phyloP scores from a whole-genome alignment of 495 filamentous ascomycete species.

The Penicillium pancosmium region DNA sequence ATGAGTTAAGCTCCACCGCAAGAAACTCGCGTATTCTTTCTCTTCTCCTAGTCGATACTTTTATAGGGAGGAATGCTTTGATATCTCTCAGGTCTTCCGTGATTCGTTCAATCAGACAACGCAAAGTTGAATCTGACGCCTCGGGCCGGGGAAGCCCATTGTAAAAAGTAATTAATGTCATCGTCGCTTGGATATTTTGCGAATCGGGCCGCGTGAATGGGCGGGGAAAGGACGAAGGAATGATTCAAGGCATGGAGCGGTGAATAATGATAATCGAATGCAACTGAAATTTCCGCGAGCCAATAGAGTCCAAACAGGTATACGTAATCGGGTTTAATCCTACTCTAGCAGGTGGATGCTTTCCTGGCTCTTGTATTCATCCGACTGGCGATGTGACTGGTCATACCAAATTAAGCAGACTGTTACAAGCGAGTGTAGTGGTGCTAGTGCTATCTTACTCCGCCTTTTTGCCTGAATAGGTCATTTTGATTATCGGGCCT shows the following conservation, averaged over 20 bases:
- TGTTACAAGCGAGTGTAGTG: background rate
- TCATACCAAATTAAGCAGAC: background rate
- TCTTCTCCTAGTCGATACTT: slow-evolving; percentile 13
- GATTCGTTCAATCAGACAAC: slow-evolving; percentile 19
- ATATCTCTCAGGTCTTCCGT: slow-evolving; percentile 21
- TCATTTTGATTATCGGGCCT: slow-evolving; percentile 13
- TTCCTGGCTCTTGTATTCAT: background rate
- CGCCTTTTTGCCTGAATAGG: slow-evolving; percentile 26
- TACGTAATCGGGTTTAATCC: background rate
- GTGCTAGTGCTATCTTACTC: slow-evolving; percentile 14
- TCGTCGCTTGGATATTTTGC: background rate
- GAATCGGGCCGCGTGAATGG: background rate
- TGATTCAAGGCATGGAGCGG: background rate
- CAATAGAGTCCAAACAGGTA: background rate
- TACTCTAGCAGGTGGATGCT: background rate
- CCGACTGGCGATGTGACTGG: background rate
- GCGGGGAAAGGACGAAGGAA: background rate
- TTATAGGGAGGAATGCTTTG: slow-evolving; percentile 17
- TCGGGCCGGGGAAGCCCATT: background rate
- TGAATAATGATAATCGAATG: background rate
- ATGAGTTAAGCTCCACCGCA: slow-evolving; percentile 8
- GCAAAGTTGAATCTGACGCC: background rate
- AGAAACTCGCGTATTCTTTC: slow-evolving; percentile 12
- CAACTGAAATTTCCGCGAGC: background rate
- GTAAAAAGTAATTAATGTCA: background rate